Conservation (phyloP, 768 basidiomycete species). For the Tricholoma bakamatsutake region DNA sequence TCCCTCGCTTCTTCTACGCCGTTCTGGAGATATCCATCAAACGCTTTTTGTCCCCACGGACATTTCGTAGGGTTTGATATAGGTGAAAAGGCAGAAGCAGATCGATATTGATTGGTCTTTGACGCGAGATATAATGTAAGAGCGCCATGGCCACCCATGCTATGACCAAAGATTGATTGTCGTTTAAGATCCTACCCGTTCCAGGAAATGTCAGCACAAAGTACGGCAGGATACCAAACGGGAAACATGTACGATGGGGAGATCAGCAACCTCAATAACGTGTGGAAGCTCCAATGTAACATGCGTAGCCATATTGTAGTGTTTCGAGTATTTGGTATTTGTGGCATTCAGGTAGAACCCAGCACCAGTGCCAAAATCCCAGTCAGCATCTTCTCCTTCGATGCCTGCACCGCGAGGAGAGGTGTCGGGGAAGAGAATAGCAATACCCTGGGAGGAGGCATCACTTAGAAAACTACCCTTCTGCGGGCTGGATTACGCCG, state of each 20-base stretch:
- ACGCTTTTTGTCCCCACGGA: conserved; percentile 92
- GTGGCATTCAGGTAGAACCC: conserved; percentile 97
- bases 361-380: conserved; percentile 94
- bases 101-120: conserved; percentile 65
- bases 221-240: not conserved
- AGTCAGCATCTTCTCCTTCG: conserved; percentile 72
- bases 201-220: not conserved
- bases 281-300: conserved; percentile 80
- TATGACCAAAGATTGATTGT: conserved; percentile 91
- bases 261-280: conserved; percentile 61
- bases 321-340: conserved; percentile 56
- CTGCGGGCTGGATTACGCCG: conserved; percentile 53
- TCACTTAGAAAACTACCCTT: conserved; percentile 91
- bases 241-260: conserved; percentile 63
- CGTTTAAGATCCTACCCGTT: conserved; percentile 64
- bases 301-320: conserved; percentile 89
- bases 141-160: conserved; percentile 97
- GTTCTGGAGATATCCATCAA: conserved; percentile 75
- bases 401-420: conserved; percentile 89
- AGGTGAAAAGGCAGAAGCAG: conserved; percentile 85
- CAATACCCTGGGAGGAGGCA: conserved; percentile 81
- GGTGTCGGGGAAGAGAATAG: conserved; percentile 92
- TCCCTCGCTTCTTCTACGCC: conserved; percentile 70
- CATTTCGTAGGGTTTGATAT: conserved; percentile 81
- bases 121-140: conserved; percentile 84